These are phyloP conservation scores for Myriosclerotinia curreyana DNA, from an alignment of 2,329 filamentous ascomycete species.

Conservation along the genomic window DNA sequence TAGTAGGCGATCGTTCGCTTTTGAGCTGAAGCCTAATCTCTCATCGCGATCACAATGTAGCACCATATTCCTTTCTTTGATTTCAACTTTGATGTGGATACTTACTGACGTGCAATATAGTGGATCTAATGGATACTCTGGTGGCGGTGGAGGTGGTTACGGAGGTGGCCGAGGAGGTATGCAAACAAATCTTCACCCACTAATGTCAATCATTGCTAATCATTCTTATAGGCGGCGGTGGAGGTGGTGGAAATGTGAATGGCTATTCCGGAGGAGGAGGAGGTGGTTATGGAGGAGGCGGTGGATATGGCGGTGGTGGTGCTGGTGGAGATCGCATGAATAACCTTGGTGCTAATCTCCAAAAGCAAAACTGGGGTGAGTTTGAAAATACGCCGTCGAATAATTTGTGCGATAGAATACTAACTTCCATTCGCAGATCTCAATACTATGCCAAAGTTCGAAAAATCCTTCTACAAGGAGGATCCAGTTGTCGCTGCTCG, in stretches of 20 bases:
- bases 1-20: conserved; percentile 28
- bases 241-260: conserved; percentile 40
- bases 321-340: conserved; percentile 92
- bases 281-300: conserved; percentile 38
- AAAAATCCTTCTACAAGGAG: conserved; percentile 99
- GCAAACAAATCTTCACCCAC: conserved; percentile 20
- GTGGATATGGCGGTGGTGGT: conserved; percentile 49
- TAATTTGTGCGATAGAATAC: not conserved
- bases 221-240: conserved; percentile 37
- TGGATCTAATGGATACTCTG: conserved; percentile 50
- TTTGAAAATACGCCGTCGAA: not conserved
- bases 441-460: conserved; percentile 82
- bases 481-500: conserved; percentile 73
- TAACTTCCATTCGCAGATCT: conserved; percentile 57
- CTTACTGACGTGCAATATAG: conserved; percentile 45
- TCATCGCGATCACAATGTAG: conserved; percentile 25
- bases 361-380: conserved; percentile 86
- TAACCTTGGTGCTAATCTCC: conserved; percentile 80
- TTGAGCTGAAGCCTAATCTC: conserved; percentile 19
- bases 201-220: conserved; percentile 30
- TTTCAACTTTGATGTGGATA: conserved; percentile 21
- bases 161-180: conserved; percentile 34
- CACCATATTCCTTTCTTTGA: conserved; percentile 29
- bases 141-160: conserved; percentile 42
- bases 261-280: conserved; percentile 38